phyloP scores from a whole-genome alignment of 2,329 filamentous ascomycete species.

The Ceratocystis smalleyi region DNA sequence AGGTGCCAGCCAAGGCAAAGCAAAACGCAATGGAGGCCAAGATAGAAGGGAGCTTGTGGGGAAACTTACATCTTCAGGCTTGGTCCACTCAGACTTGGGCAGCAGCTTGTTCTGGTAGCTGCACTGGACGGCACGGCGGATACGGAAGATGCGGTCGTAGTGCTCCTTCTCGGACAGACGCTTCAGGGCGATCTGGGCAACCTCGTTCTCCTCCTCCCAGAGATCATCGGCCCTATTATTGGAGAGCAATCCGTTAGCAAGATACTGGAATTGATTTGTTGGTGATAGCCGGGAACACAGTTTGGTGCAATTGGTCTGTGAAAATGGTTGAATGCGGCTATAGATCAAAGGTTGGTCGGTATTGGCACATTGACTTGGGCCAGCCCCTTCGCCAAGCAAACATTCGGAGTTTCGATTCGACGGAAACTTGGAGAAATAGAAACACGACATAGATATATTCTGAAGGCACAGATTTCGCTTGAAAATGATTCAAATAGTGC shows the following conservation, averaged over 20 bases:
- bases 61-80: conserved; percentile 34
- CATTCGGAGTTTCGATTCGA: too few relatives aligned
- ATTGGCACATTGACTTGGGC: not conserved
- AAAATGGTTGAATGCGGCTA: not conserved
- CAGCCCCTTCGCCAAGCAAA: too few relatives aligned
- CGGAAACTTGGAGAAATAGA: too few relatives aligned
- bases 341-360: not conserved
- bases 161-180: conserved; percentile 77
- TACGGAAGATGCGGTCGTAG: conserved; percentile 94
- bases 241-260: conserved; percentile 1
- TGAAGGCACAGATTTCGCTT: too few relatives aligned
- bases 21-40: not conserved
- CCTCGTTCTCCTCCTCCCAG: conserved; percentile 80
- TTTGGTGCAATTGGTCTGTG: not conserved
- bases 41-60: not conserved
- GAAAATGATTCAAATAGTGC: too few relatives aligned
- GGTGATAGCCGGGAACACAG: not conserved
- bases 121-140: conserved; percentile 83
- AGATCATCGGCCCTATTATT: conserved; percentile 71
- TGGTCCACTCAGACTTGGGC: conserved; percentile 46
- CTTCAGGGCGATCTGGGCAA: conserved; percentile 74
- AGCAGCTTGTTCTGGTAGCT: conserved; percentile 49
- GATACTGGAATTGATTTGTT: not conserved
- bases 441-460: too few relatives aligned
- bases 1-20: not conserved